phyloP scores from a whole-genome alignment of 192 early-diverging fungal genomes.

The Podila epigama region DNA sequence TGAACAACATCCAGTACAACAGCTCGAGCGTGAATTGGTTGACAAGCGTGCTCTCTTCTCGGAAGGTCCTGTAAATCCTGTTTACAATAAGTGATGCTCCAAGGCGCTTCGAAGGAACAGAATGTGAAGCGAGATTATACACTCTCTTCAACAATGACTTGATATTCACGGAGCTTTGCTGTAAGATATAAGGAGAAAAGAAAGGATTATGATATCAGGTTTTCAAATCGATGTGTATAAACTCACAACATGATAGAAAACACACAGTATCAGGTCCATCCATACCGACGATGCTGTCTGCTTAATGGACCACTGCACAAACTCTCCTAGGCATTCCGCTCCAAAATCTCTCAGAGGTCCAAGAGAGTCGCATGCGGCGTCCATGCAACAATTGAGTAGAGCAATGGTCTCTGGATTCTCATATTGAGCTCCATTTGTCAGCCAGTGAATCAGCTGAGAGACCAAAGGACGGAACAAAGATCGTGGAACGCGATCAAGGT shows the following conservation, averaged over 20 bases:
- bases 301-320: slow-evolving; percentile 80
- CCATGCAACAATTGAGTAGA: slow-evolving; percentile 71
- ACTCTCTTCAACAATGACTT: slow-evolving; percentile 76
- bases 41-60: slow-evolving; percentile 70
- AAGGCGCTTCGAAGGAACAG: slow-evolving; percentile 67
- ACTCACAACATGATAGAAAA: background rate
- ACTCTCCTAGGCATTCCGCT: slow-evolving; percentile 77
- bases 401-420: slow-evolving; percentile 83
- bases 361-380: slow-evolving; percentile 61
- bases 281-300: slow-evolving; percentile 58
- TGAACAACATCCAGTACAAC: slow-evolving; percentile 69
- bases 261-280: background rate
- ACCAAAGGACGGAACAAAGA: slow-evolving; percentile 71
- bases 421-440: slow-evolving; percentile 76
- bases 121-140: slow-evolving; percentile 67
- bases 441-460: slow-evolving; percentile 80
- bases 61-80: slow-evolving; percentile 70
- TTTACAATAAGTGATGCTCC: slow-evolving; percentile 76
- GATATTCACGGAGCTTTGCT: slow-evolving; percentile 68
- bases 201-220: background rate
- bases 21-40: slow-evolving; percentile 75
- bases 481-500: slow-evolving; percentile 74
- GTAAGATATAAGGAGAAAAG: slow-evolving; percentile 31
- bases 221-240: background rate
- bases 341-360: slow-evolving; percentile 74